Base-by-base conservation (phyloP, 1,284 basidiomycete genomes). In the Schizophyllum commune region DNA sequence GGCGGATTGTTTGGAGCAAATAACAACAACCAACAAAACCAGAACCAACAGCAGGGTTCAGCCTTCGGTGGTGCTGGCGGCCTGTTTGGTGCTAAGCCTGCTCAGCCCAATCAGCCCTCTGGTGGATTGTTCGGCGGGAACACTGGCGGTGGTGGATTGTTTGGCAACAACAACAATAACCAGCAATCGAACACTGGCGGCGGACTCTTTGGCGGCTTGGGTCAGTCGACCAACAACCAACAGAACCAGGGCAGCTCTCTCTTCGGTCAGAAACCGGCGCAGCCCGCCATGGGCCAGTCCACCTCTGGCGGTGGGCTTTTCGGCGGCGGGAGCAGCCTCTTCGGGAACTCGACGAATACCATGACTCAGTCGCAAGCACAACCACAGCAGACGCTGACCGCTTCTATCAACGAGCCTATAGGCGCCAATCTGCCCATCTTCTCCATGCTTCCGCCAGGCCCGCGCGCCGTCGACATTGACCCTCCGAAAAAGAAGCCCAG, bases 351-450 rank as follows among this genome's bases (percentile, higher is more conserved):
- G 32, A 66, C 66, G 32, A 74, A 69, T 59, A 63, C 73, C 15
- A 73, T 84, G 9, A 77, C 82, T 32, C 70, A 72, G 0, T 69
- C 71, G 19, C 71, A 72, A 60, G 73, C 75, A 55, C 75, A 71
- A 52, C 73, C 77, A 22, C 83, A 85, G 70, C 80, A 83, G 13
- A 76, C 79, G 0, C 77, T 96, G 60, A 91, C 86, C 13, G 91
- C 93, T 0, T 94, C 93, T 9, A 92, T 98, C 69, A 89, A 91
- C 56, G 88, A 94, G 70, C 95, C 96, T 0, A 95, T 98, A 71
- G 91, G 91, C 53, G 83, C 86, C 62, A 94, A 92, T 70, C 77
- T 92, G 52, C 86, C 88, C 1, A 85, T 91, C 56, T 91, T 90
- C 68, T 83, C 82, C 59, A 79, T 91, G 78, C 82, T 92, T 34